phyloP scores from a whole-genome alignment of 768 basidiomycete species.

The Kwoniella dendrophila region DNA sequence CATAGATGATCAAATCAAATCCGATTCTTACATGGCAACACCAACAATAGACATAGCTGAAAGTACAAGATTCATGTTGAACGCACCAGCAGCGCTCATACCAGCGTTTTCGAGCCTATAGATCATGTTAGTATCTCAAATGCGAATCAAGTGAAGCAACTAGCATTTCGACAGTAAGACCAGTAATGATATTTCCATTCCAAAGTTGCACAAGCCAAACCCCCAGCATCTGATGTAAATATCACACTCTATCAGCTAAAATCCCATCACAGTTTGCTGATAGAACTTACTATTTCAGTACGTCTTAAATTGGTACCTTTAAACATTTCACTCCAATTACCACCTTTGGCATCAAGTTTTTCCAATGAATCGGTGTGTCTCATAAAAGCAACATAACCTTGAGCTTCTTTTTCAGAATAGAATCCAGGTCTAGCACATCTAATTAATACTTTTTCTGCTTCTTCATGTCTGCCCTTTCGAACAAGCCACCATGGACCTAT shows the following conservation, averaged over 20 bases:
- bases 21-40: conserved; percentile 27
- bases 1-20: not conserved
- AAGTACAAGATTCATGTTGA: conserved; percentile 32
- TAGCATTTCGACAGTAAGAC: conserved; percentile 35
- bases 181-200: conserved; percentile 36
- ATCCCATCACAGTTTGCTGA: conserved; percentile 1
- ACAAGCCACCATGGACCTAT: conserved; percentile 32
- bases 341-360: conserved; percentile 23
- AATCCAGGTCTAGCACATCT: conserved; percentile 33
- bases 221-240: conserved; percentile 21
- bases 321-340: conserved; percentile 38
- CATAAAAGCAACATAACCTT: conserved; percentile 39
- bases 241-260: not conserved
- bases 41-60: conserved; percentile 34
- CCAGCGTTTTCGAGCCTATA: conserved; percentile 28
- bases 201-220: conserved; percentile 35
- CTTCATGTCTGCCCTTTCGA: conserved; percentile 46
- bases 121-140: not conserved
- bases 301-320: conserved; percentile 38
- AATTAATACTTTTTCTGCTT: conserved; percentile 45
- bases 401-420: conserved; percentile 31
- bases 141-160: not conserved
- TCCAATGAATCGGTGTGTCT: conserved; percentile 44
- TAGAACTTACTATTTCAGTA: conserved; percentile 44
- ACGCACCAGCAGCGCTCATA: conserved; percentile 26